A percentile compares a stretch with the other conserved stretches of the same genome.
Conservation (phyloP, 2,329 filamentous ascomycete species). For the Exophiala alcalophila region DNA sequence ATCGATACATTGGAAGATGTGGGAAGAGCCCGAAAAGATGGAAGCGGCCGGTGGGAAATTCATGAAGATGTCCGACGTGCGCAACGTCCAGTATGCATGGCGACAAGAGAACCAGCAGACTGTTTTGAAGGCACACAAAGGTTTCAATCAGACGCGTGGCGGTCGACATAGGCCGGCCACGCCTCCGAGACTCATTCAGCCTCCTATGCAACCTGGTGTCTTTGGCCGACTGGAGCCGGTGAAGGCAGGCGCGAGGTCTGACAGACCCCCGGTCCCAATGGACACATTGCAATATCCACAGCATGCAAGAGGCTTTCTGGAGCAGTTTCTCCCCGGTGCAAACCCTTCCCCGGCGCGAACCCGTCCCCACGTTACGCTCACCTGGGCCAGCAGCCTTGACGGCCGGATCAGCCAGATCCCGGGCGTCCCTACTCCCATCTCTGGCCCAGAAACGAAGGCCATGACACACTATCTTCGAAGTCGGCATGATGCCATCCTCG, state of each 20-base stretch:
- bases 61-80: constrained; percentile 47
- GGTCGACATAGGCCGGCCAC: constrained; percentile 18
- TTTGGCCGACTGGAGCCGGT: constrained; percentile 23
- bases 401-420: constrained; percentile 72
- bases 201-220: constrained; percentile 20
- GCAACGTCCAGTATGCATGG: constrained; percentile 50
- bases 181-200: constrained; percentile 16
- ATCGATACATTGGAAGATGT: constrained; percentile 49
- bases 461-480: constrained; percentile 92
- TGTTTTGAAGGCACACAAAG: constrained; percentile 44
- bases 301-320: constrained; percentile 46
- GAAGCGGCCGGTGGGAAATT: constrained; percentile 46
- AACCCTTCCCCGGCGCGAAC: constrained; percentile 33
- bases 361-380: constrained; percentile 68
- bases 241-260: constrained; percentile 14
- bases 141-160: constrained; percentile 32
- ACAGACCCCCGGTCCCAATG: constrained; percentile 27
- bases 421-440: constrained; percentile 77
- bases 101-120: constrained; percentile 45
- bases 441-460: constrained; percentile 76
- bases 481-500: constrained; percentile 76
- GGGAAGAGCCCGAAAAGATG: constrained; percentile 45
- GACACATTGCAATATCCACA: constrained; percentile 47
- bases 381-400: constrained; percentile 89
- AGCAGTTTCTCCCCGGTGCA: constrained; percentile 50